These are phyloP conservation scores for Oehlia diaphana DNA, from an alignment of 192 early-diverging fungal species.

Conservation along the genomic window DNA sequence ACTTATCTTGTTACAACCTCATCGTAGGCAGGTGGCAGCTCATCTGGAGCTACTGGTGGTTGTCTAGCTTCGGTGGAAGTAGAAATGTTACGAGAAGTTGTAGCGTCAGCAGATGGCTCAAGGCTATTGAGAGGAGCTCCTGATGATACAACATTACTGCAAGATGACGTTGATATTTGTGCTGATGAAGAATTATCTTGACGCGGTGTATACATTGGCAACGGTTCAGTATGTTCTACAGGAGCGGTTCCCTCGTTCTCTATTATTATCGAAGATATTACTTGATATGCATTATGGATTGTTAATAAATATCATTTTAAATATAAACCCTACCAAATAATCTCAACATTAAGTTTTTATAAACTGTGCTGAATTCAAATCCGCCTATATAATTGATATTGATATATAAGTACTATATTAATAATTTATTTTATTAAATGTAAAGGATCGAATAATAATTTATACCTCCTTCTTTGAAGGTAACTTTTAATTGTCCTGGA, in stretches of 20 bases:
- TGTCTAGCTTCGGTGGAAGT: not conserved
- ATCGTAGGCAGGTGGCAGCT: not conserved
- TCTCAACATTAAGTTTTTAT: slow-evolving; percentile 34
- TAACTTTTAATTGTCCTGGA: slow-evolving; percentile 43
- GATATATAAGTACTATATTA: not conserved
- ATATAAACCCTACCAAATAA: slow-evolving; percentile 34
- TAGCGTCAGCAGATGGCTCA: not conserved
- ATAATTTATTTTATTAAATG: not conserved
- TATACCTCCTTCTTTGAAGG: slow-evolving; percentile 54
- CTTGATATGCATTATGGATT: not conserved
- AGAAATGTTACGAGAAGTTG: not conserved
- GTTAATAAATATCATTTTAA: not conserved
- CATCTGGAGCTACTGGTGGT: not conserved
- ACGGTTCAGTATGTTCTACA: slow-evolving; percentile 33
- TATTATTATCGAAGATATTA: slow-evolving; percentile 16
- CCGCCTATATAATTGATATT: slow-evolving; percentile 30
- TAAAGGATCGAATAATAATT: not conserved
- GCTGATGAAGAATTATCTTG: not conserved
- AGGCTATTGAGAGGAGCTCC: not conserved
- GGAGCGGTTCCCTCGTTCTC: slow-evolving; percentile 31
- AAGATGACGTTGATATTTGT: not conserved
- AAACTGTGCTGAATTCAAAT: slow-evolving; percentile 50
- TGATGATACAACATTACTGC: not conserved
- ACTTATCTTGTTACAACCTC: not conserved
- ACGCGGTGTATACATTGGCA: slow-evolving; percentile 40